phyloP scores from a whole-genome alignment of 257 asterid species.

The Solanum tarapatanum region DNA sequence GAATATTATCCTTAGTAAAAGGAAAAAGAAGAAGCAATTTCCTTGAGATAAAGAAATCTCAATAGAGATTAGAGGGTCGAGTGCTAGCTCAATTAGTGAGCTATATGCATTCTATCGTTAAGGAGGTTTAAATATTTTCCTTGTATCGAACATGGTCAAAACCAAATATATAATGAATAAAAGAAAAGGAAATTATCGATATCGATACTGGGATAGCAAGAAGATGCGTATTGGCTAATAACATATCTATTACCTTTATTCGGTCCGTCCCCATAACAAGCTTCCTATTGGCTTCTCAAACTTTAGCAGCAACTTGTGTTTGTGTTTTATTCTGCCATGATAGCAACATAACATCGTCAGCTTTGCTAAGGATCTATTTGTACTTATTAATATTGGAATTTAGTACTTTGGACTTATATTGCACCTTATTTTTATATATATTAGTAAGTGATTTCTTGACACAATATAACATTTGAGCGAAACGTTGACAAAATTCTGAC shows the following conservation, averaged over 20 bases:
- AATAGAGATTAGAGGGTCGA: neutral
- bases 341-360: neutral
- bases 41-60: neutral
- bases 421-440: neutral
- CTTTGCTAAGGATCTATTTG: neutral
- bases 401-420: neutral
- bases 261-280: neutral
- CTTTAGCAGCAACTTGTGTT: neutral
- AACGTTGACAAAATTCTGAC: neutral
- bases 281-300: neutral
- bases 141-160: neutral
- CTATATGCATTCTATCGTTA: neutral
- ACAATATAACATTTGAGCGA: too few species aligned
- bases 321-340: neutral
- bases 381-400: neutral
- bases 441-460: neutral
- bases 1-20: neutral
- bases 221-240: neutral
- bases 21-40: neutral
- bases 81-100: neutral
- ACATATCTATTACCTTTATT: too few species aligned
- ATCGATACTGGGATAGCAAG: too few species aligned
- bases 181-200: too few species aligned
- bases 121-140: neutral
- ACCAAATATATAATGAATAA: neutral